Base-by-base conservation (phyloP, 306 rosid genomes). In the Rubus idaeus region DNA sequence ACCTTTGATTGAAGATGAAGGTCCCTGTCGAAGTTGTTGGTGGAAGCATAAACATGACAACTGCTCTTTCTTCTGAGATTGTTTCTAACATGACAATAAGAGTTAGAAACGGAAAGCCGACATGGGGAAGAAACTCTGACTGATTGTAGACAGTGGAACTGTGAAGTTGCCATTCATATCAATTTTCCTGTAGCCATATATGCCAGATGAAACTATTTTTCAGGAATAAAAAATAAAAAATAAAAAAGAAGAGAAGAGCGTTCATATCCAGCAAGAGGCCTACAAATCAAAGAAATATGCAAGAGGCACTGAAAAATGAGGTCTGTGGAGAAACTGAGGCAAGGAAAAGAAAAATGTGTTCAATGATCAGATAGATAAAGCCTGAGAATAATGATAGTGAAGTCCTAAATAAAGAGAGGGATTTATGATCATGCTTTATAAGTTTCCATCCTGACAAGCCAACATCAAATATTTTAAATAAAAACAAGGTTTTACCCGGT, bases 41-140 rank as follows among this genome's bases (percentile, higher is more conserved):
- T 77, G 30, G 82, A 84, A 23, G 80, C 71, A 45, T 26, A 77
- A 37, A 80, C 80, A 77, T 68, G 76, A 58, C 6, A 70, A 68
- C 35, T 46, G 77, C 51, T 77, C 56, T 67, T 76, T 70, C 71
- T 72, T 60, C 13, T 73, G 8, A 50, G 26, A 64, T 3, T 69
- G 18, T 3, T 46, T 66, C 74, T 14, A 57, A 56, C 72, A 57
- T 35, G 23, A 3, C n/a, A 5, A 4, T 50, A 70, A 20, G 39
- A 4, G 41, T 52, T n/a, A 17, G 65, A 69, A 60, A 61, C 1
- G 53, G 79, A 80, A 42, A 80, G 64, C 17, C 65, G 53, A 13
- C 20, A 46, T 12, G 39, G 70, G 7, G 75, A 77, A 75, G 81
- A 77, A 6, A 77, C 55, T 52, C 66, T 80, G 62, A 63, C 21